Conservation (phyloP, 306 rosid species). For the Fragaria ananassa region DNA sequence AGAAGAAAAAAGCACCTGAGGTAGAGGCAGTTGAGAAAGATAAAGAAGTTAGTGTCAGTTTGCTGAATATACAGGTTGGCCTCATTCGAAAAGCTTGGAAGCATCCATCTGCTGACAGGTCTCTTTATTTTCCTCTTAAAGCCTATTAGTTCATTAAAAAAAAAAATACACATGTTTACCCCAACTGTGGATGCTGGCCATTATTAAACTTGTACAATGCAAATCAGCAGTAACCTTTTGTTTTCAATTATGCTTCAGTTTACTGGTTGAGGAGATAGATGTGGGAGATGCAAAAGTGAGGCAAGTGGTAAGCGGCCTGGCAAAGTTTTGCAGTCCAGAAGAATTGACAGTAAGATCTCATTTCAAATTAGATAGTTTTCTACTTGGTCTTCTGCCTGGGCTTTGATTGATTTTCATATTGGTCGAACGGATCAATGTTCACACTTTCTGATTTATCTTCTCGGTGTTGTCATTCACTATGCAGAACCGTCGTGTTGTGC, state of each 20-base stretch:
- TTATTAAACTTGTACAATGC: neutral
- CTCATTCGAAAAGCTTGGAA: slow-evolving; percentile 87
- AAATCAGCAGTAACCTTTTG: slow-evolving; percentile 1
- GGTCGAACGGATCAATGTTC: neutral
- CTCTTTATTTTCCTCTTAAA: neutral
- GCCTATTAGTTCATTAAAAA: neutral
- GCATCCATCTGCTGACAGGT: slow-evolving; percentile 99
- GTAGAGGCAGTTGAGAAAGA: slow-evolving; percentile 55
- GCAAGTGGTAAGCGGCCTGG: slow-evolving; percentile 96
- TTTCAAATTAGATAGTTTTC: slow-evolving; percentile 7
- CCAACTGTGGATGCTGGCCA: slow-evolving; percentile 4
- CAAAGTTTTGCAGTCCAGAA: slow-evolving; percentile 77
- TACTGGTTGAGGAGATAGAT: slow-evolving; percentile 95
- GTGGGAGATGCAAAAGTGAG: slow-evolving; percentile 78
- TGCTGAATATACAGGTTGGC: slow-evolving; percentile 90
- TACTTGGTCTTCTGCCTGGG: slow-evolving; percentile 6
- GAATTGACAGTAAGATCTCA: slow-evolving; percentile 61
- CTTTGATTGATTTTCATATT: neutral
- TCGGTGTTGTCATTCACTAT: slow-evolving; percentile 16
- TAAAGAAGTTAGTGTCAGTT: slow-evolving; percentile 78
- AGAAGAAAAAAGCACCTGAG: slow-evolving; percentile 54
- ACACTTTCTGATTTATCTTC: slow-evolving; percentile 8
- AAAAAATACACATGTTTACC: neutral
- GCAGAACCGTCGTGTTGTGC: slow-evolving; percentile 81
- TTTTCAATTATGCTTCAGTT: slow-evolving; percentile 38